A percentile compares a stretch with the other conserved stretches of the same genome.
Evolutionary conservation across 768 basidiomycete species (phyloP).

Genomic region (Scleroderma citrinum): DNA sequence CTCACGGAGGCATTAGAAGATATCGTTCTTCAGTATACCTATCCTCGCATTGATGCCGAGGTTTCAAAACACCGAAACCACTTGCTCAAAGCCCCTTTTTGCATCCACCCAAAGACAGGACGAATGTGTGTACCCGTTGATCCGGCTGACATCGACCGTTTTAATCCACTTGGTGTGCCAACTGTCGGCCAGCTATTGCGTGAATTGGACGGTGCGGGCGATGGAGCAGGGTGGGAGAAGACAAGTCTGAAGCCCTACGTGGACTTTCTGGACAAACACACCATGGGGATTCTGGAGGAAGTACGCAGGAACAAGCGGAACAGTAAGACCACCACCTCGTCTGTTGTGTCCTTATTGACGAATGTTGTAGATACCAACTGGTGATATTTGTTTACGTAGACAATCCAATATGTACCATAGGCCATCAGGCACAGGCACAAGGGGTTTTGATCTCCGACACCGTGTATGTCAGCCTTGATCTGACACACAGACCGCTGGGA

Average conservation of each 20-base stretch:
- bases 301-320: slow-evolving; percentile 19
- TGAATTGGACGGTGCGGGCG: slow-evolving; percentile 59
- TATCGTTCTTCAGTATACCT: slow-evolving; percentile 88
- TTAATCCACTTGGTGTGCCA: slow-evolving; percentile 82
- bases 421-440: not conserved
- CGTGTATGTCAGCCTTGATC: not conserved
- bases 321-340: slow-evolving; percentile 1
- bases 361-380: slow-evolving; percentile 18
- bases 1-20: slow-evolving; percentile 65
- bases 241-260: slow-evolving; percentile 89
- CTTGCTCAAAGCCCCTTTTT: slow-evolving; percentile 95
- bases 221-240: slow-evolving; percentile 74
- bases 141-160: slow-evolving; percentile 64
- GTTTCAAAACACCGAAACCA: slow-evolving; percentile 98
- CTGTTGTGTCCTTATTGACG: slow-evolving; percentile 5
- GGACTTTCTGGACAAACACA: slow-evolving; percentile 80
- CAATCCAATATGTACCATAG: no score
- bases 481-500: no score
- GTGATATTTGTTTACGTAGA: no score
- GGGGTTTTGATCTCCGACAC: no score
- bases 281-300: slow-evolving; percentile 27
- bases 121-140: slow-evolving; percentile 93
- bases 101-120: slow-evolving; percentile 94
- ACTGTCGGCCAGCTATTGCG: slow-evolving; percentile 78
- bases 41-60: slow-evolving; percentile 94